A percentile compares a stretch with the other conserved stretches of the same genome.
phyloP scores from a whole-genome alignment of 805 yeast genomes.

The Myxozyma monticola region DNA sequence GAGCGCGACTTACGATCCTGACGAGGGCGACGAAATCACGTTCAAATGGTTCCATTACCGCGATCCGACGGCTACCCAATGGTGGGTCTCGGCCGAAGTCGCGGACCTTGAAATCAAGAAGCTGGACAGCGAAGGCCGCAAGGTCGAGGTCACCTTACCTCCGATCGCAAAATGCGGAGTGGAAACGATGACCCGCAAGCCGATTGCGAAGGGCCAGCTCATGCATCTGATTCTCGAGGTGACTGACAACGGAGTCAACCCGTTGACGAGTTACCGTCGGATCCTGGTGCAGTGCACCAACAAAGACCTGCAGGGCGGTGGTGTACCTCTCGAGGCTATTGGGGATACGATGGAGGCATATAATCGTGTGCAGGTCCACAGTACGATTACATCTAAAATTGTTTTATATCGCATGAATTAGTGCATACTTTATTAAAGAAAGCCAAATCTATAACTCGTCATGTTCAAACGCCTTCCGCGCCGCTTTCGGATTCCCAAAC shows the following conservation, averaged over 20 bases:
- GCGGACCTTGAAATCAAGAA: conserved; percentile 1
- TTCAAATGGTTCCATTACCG: conserved; percentile 6
- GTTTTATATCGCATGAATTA: too few species aligned
- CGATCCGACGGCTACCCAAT: conserved; percentile 1
- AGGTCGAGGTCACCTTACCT: background rate
- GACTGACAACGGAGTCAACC: background rate
- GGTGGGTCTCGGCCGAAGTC: conserved; percentile 1
- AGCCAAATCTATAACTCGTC: conserved; percentile 44
- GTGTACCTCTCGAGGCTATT: too few species aligned
- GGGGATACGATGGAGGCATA: too few species aligned
- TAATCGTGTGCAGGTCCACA: too few species aligned
- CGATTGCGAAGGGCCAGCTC: background rate
- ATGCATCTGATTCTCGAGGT: conserved; percentile 4
- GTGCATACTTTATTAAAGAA: too few species aligned
- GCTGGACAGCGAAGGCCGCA: background rate
- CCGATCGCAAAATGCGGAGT: background rate
- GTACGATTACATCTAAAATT: too few species aligned
- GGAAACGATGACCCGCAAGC: background rate
- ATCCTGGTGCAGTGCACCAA: background rate
- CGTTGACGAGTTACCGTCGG: background rate
- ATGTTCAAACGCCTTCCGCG: conserved; percentile 51
- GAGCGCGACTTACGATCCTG: conserved; percentile 5
- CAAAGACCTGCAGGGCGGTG: background rate
- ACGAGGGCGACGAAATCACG: conserved; percentile 6
- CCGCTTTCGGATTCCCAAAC: conserved; percentile 76